Percentiles rank a stretch among this genome's conserved stretches.
phyloP scores from a whole-genome alignment of 176 grass and related monocot genomes.

The Microstegium vimineum region DNA sequence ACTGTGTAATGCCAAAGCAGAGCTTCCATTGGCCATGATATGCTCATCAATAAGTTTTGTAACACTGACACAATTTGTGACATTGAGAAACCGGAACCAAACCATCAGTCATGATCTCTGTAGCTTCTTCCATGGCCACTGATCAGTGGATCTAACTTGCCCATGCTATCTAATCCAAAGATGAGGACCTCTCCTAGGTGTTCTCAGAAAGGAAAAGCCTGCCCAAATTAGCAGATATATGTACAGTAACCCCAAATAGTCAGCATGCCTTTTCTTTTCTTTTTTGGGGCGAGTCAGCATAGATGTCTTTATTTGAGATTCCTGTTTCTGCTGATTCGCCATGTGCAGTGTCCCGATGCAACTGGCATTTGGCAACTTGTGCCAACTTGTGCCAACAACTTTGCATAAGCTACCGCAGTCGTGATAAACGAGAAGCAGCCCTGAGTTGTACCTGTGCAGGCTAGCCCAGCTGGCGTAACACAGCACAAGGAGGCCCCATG shows the following conservation, averaged over 20 bases:
- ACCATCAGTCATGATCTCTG: not conserved
- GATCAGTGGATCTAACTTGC: not conserved
- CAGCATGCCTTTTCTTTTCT: not conserved
- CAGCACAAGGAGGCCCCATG: not conserved
- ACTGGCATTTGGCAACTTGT: not conserved
- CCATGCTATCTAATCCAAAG: not conserved
- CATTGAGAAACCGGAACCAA: not conserved
- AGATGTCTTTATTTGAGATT: not conserved
- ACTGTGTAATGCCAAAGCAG: not conserved
- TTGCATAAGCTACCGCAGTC: not conserved
- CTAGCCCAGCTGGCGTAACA: slow-evolving; percentile 21
- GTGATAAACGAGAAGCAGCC: not conserved
- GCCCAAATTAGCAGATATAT: not conserved
- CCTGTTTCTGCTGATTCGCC: not conserved
- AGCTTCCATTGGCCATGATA: not conserved
- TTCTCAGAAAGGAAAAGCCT: not conserved
- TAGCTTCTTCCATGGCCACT: not conserved
- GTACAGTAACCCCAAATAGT: not conserved
- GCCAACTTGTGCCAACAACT: not conserved
- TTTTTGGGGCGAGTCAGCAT: not conserved
- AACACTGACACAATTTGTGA: not conserved
- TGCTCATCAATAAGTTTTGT: not conserved
- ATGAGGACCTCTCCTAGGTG: not conserved
- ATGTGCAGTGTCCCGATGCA: not conserved
- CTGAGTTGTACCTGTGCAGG: slow-evolving; percentile 1